Percentiles rank a stretch among this genome's conserved stretches.
These are phyloP conservation scores for Cercospora sp. DNA, from an alignment of 2,329 filamentous ascomycete genomes.

Conservation along the genomic window DNA sequence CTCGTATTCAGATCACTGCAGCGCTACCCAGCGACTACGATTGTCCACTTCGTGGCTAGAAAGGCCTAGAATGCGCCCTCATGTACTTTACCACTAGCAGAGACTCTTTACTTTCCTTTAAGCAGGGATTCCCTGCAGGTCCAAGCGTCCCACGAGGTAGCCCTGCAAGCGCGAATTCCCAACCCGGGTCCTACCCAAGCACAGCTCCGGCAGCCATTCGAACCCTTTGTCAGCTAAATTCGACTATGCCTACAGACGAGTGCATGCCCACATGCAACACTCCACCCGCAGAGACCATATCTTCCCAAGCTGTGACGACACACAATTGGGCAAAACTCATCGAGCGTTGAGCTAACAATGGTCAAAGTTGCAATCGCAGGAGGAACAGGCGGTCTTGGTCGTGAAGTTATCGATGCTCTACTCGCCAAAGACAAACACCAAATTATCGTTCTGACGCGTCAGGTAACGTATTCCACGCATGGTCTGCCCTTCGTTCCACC, in stretches of 20 bases:
- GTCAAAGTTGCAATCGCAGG: conserved; percentile 51
- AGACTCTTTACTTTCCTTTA: neutral
- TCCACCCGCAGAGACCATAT: too few species aligned
- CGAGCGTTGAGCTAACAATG: conserved; percentile 38
- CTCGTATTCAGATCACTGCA: too few species aligned
- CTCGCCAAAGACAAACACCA: conserved; percentile 54
- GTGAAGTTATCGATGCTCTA: conserved; percentile 55
- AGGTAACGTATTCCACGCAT: conserved; percentile 36
- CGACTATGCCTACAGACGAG: neutral
- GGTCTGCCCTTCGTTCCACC: neutral
- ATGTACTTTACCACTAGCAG: neutral
- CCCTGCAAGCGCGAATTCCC: too few species aligned
- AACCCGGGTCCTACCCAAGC: neutral
- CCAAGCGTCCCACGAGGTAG: neutral
- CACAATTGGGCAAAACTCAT: neutral
- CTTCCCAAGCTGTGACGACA: neutral
- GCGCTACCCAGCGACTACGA: too few species aligned
- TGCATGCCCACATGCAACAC: neutral
- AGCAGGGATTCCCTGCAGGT: neutral
- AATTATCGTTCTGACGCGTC: conserved; percentile 54
- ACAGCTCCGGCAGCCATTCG: neutral
- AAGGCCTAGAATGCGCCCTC: too few species aligned
- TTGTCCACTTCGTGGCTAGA: too few species aligned
- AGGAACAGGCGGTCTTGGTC: conserved; percentile 53
- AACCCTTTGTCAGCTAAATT: too few species aligned